Evolutionary conservation across 495 filamentous ascomycete species (phyloP), one percentile per base, ranked within the genome.

Genomic region (Aspergillus funiculosus): DNA sequence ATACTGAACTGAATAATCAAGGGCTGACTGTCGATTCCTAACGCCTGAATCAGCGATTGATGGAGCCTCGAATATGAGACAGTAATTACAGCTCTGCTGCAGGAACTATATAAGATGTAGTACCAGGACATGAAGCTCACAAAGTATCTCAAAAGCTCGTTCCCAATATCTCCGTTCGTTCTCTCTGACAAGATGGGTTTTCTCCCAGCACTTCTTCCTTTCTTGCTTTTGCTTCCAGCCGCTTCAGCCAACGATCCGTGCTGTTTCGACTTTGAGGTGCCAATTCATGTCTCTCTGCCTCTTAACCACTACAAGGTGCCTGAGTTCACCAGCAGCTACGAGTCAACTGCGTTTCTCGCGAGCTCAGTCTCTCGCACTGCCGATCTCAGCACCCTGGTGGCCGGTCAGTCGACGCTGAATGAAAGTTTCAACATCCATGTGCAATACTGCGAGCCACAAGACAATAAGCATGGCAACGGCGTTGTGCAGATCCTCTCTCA

Each of bases 401-500:
- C 14, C 4, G 34, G 34, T 9, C n/a, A 36, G 34, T 13, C n/a
- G 14, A 8, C 2, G 34, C 13, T 36, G 1, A 11, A 36, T 11
- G 13, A 17, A 17, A 18, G n/a, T 18, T 36, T 36, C 18, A 36
- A 36, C 6, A 36, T 36, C 17, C 4, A 36, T 19, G 15, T 36
- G 13, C 34, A 36, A 18, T 36, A 36, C 34, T 36, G 34, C 34
- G 34, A 17, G 13, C 34, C 34, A 8, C 13, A 19, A 11, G 19
- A 36, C 13, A 4, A 17, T 17, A 36, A 13, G 3, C 11, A 8
- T 1, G 18, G 9, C 34, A 3, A n/a, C 10, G 34, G 17, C 10
- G 34, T 36, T 17, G 25, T 83, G 6, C 80, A 83, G 54, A 47
- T 85, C 29, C 57, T 83, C 4, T 80, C 79, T 0, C 80, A 85